Evolutionary conservation across 2,329 filamentous ascomycete species (phyloP), one percentile per base, ranked within the genome.

Genomic region (Hortaea werneckii): DNA sequence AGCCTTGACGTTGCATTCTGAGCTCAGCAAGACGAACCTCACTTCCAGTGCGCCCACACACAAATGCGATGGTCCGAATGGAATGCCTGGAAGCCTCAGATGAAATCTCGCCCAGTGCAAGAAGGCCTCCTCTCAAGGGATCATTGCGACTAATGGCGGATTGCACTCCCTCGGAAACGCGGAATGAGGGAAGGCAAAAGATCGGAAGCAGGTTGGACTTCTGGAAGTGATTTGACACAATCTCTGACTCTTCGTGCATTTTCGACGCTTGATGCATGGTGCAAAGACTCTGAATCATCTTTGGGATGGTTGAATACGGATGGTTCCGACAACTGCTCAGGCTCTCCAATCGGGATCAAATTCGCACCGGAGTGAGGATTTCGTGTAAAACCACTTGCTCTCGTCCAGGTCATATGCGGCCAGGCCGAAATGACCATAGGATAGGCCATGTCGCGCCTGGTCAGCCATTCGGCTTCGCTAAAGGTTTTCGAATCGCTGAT

Each of bases 101-200:
- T 68, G 76, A 49, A 73, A 67, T 53, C 67, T 77, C 73, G 1
- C 81, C 81, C 28, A 78, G 66, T 2, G 75, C 73, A 20, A 86
- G 67, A 4, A 82, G 61, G 9, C 57, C 54, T 12, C 69, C 67
- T 27, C 62, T 45, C 2, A 60, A 50, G 10, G 70, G 65, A 48
- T 73, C 70, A 51, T 71, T 65, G 6, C 49, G 56, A 6, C 48
- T 29, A 2, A 59, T 45, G 2, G 64, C 59, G 4, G 58, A 56
- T 12, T 56, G 51, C 4, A 68, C 54, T 12, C 59, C 54, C 41
- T 62, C 54, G 1, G 65, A 67, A 5, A 58, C 42, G 27, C 56
- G 47, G 2, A 59, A 43, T 8, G 59, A 43, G 4, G 40, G 41
- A 20, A 20, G 20, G 20, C 20, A 20, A 20, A 20, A 20, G 20